Conservation (phyloP, 768 basidiomycete genomes). For the Mycena epipterygia region DNA sequence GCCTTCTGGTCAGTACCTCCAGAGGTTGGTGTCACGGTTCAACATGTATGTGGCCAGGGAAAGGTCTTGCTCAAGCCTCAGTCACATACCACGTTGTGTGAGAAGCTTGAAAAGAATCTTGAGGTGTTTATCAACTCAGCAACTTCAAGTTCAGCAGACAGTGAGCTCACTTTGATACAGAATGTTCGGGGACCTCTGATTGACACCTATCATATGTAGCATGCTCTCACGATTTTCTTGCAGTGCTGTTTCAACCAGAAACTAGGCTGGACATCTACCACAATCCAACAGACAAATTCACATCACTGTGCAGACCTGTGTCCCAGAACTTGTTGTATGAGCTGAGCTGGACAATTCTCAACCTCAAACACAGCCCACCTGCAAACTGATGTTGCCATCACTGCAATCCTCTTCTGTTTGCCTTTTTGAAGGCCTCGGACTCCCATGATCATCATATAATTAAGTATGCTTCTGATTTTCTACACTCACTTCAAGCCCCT, state of each 20-base stretch:
- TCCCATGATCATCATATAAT: constrained; percentile 18
- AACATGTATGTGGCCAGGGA: constrained; percentile 2
- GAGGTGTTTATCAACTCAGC: constrained; percentile 34
- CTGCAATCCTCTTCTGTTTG: constrained; percentile 24
- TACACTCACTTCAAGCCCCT: constrained; percentile 12
- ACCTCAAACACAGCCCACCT: neutral
- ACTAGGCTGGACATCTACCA: constrained; percentile 27
- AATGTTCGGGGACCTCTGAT: too few relatives aligned
- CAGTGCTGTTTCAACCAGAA: constrained; percentile 23
- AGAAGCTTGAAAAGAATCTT: constrained; percentile 22
- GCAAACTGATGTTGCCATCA: constrained; percentile 22
- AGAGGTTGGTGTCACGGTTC: constrained; percentile 2
- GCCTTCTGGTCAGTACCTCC: constrained; percentile 25
- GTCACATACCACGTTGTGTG: constrained; percentile 6
- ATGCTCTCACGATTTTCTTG: constrained; percentile 30
- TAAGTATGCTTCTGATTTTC: constrained; percentile 10
- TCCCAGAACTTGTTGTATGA: constrained; percentile 11
- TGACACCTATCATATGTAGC: constrained; percentile 11
- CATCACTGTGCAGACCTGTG: neutral
- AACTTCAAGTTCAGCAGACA: too few relatives aligned
- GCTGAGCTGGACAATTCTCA: constrained; percentile 28
- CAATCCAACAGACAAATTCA: neutral
- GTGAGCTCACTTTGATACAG: too few relatives aligned
- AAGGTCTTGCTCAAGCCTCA: constrained; percentile 15
- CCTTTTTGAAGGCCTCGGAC: neutral